Evolutionary conservation across 306 rosid genomes (phyloP).

Genomic region (Spatholobus suberectus): DNA sequence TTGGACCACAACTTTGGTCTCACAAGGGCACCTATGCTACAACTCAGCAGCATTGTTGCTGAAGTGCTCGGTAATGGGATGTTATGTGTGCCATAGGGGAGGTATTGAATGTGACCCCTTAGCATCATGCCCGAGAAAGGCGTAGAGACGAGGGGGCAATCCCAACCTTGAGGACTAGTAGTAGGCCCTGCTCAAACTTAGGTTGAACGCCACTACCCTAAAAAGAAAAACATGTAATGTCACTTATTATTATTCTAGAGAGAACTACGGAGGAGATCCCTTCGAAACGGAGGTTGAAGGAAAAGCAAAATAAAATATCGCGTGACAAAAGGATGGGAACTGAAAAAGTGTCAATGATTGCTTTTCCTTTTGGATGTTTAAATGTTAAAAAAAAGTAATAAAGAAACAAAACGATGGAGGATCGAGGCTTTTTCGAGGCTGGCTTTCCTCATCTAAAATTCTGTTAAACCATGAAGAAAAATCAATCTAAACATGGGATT

Average conservation of each 20-base stretch:
- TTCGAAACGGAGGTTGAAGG: not conserved
- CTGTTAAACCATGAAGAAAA: constrained; percentile 19
- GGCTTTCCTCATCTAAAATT: constrained; percentile 26
- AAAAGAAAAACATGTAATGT: not conserved
- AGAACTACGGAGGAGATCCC: not conserved
- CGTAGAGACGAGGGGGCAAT: not conserved
- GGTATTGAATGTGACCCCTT: constrained; percentile 37
- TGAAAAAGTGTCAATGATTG: constrained; percentile 1
- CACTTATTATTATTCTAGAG: not conserved
- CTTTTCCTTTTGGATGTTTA: constrained; percentile 31
- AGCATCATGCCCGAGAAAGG: constrained; percentile 27
- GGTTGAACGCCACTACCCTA: constrained; percentile 22
- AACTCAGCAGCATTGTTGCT: constrained; percentile 46
- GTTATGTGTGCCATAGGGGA: constrained; percentile 34
- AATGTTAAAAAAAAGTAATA: not conserved
- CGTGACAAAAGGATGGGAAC: not conserved
- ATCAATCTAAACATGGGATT: constrained; percentile 15
- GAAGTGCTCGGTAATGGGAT: constrained; percentile 26
- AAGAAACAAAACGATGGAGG: constrained; percentile 18
- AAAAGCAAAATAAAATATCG: constrained; percentile 25
- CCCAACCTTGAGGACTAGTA: constrained; percentile 14
- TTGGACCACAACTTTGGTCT: not conserved
- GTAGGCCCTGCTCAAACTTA: constrained; percentile 42
- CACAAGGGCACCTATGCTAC: not conserved
- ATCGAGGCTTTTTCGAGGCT: not conserved